A percentile compares a stretch with the other conserved stretches of the same genome.
Conservation (phyloP, 2,329 filamentous ascomycete genomes). For the Pezicula neosporulosa region DNA sequence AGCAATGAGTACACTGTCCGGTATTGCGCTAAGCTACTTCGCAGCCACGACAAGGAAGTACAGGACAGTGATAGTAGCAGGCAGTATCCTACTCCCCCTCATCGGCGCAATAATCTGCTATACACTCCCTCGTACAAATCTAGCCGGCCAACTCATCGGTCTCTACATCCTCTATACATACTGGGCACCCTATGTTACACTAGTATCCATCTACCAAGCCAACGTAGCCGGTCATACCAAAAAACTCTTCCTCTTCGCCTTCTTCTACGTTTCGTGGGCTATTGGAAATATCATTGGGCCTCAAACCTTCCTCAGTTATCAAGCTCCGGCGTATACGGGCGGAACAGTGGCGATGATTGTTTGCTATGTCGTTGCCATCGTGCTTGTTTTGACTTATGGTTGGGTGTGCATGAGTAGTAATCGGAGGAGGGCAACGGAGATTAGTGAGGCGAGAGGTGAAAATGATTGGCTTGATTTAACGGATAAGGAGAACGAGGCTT, state of each 20-base stretch:
- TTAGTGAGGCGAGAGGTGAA: slow-evolving; percentile 1
- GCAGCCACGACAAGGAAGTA: slow-evolving; percentile 8
- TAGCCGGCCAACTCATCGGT: slow-evolving; percentile 26
- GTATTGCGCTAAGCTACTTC: slow-evolving; percentile 4
- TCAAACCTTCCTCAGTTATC: slow-evolving; percentile 1
- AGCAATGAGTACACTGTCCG: slow-evolving; percentile 32
- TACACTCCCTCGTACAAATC: slow-evolving; percentile 25
- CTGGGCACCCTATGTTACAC: slow-evolving; percentile 26
- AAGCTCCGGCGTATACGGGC: slow-evolving; percentile 30
- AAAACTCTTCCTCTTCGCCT: slow-evolving; percentile 40
- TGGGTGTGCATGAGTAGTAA: slow-evolving; percentile 30
- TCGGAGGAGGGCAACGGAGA: slow-evolving; percentile 16
- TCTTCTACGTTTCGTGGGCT: slow-evolving; percentile 33
- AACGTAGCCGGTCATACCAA: slow-evolving; percentile 41
- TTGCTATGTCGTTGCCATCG: slow-evolving; percentile 29
- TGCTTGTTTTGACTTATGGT: slow-evolving; percentile 23
- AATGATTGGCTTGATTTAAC: slow-evolving; percentile 13
- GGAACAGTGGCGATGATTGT: slow-evolving; percentile 33
- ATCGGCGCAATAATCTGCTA: slow-evolving; percentile 30
- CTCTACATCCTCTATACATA: slow-evolving; percentile 32
- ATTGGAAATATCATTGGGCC: slow-evolving; percentile 5
- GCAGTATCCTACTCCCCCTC: slow-evolving; percentile 26
- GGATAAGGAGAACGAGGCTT: slow-evolving; percentile 11
- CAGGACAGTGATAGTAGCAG: slow-evolving; percentile 22
- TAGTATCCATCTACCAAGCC: slow-evolving; percentile 20